Evolutionary conservation across 352 stramenopile species (phyloP).

Genomic region (Pythium dissotocum): DNA sequence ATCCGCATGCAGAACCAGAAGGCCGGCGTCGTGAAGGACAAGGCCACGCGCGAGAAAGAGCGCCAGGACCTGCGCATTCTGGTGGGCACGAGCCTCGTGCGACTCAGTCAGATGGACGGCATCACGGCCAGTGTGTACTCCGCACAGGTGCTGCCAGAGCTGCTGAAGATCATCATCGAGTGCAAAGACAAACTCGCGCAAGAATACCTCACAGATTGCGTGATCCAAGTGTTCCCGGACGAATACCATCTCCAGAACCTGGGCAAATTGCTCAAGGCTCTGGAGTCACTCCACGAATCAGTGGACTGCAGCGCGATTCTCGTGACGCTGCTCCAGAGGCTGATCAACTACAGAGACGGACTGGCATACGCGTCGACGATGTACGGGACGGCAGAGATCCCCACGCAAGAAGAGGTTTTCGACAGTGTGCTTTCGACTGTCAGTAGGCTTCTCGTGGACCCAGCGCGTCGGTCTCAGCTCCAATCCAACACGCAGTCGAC

Average conservation of each 20-base stretch:
- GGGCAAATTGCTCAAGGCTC: conserved; percentile 82
- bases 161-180: conserved; percentile 94
- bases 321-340: conserved; percentile 92
- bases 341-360: conserved; percentile 87
- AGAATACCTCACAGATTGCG: conserved; percentile 98
- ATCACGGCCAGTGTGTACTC: conserved; percentile 91
- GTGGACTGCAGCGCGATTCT: conserved; percentile 93
- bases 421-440: conserved; percentile 22
- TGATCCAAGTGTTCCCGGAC: conserved; percentile 98
- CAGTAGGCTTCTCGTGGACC: conserved; percentile 3
- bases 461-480: background rate
- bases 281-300: conserved; percentile 86
- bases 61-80: conserved; percentile 95
- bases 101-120: conserved; percentile 95
- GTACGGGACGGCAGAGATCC: conserved; percentile 23
- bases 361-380: conserved; percentile 15
- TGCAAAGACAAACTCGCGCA: conserved; percentile 97
- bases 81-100: conserved; percentile 97
- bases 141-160: conserved; percentile 84
- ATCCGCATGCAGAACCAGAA: conserved; percentile 97
- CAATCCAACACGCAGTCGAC: conserved; percentile 25
- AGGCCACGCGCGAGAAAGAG: conserved; percentile 75
- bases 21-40: conserved; percentile 68
- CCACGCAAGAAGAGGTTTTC: conserved; percentile 26
- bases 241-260: conserved; percentile 98